Base-by-base conservation (phyloP, 352 stramenopile species). In the Discostella stelligera region DNA sequence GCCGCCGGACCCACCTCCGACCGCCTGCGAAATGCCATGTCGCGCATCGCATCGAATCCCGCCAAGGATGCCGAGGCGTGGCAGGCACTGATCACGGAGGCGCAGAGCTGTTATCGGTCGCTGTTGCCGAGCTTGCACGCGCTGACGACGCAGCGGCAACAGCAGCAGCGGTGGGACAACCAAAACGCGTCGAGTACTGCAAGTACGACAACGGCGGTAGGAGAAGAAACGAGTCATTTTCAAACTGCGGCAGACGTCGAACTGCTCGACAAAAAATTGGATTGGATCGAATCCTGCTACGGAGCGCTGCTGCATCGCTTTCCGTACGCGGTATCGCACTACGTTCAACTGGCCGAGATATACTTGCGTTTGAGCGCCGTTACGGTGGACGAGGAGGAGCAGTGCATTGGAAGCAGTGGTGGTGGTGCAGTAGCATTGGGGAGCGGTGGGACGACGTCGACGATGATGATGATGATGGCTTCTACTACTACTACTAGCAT, bases 261-360 rank as follows among this genome's bases (percentile, higher is more conserved):
- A 41, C 11, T 72, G 16, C 20, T 72, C 10, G 63, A 61, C 18
- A 46, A 55, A 49, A 85, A 90, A 73, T 66, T 93, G 55, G 87
- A 93, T 66, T 91, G 83, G 83, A 83, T 93, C 10, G 85, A 91
- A 77, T 74, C 65, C 11, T 91, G 85, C 58, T 87, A 91, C 53
- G 80, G 86, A 48, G 52, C 77, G 7, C 66, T 93, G 3, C 66
- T 93, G 3, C 78, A 86, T 55, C 73, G 87, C 56, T 93, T 91
- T 71, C 85, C 87, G 3, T 90, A 89, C 32, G 75, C 76, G 0
- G 65, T 55, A 8, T n/a, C 50, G 0, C 74, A 93, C 64, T 76
- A 77, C 25, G 74, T 82, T 0, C 59, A 75, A 8, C 62, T 89
- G 18, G 72, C 77, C 13, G 77, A 90, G 41, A 82, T 93, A 23